Percentiles rank a stretch among this genome's conserved stretches.
These are phyloP conservation scores for Actinomortierella wolfii DNA, from an alignment of 371 early-diverging fungal species.

Conservation along the genomic window DNA sequence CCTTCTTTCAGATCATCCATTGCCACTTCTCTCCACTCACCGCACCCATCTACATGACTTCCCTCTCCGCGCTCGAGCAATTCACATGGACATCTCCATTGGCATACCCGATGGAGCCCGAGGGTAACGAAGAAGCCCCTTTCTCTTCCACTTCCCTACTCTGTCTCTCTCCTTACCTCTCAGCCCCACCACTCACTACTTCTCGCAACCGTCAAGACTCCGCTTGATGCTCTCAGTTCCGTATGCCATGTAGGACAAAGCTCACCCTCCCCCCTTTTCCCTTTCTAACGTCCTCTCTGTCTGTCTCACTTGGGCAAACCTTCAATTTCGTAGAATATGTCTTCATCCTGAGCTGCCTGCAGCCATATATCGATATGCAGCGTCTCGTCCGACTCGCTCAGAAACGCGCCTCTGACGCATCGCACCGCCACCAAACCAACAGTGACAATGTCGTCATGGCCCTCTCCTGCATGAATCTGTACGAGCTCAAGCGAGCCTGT, in stretches of 20 bases:
- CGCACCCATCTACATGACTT: constrained; percentile 9
- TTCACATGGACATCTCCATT: constrained; percentile 37
- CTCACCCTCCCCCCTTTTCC: too few relatives aligned
- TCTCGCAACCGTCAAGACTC: too few relatives aligned
- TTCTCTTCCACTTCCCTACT: too few relatives aligned
- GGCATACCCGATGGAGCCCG: constrained; percentile 35
- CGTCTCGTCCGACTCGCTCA: constrained; percentile 22
- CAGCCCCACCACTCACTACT: too few relatives aligned
- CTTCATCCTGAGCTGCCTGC: constrained; percentile 40
- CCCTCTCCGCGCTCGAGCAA: constrained; percentile 30
- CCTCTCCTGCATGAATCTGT: constrained; percentile 42
- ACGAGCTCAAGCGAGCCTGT: constrained; percentile 37
- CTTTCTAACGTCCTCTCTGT: too few relatives aligned
- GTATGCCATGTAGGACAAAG: too few relatives aligned
- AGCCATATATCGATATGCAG: constrained; percentile 38
- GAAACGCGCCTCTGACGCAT: too few relatives aligned
- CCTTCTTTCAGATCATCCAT: not conserved
- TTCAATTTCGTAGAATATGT: constrained; percentile 28
- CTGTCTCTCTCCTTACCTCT: too few relatives aligned
- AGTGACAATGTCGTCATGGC: constrained; percentile 19
- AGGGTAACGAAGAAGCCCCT: constrained; percentile 16
- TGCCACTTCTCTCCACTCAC: not conserved
- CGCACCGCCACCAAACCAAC: not conserved
- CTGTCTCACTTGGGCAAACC: too few relatives aligned
- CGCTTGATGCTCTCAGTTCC: too few relatives aligned